These are phyloP conservation scores for Balansia obtecta DNA, from an alignment of 2,329 filamentous ascomycete genomes.

Conservation along the genomic window DNA sequence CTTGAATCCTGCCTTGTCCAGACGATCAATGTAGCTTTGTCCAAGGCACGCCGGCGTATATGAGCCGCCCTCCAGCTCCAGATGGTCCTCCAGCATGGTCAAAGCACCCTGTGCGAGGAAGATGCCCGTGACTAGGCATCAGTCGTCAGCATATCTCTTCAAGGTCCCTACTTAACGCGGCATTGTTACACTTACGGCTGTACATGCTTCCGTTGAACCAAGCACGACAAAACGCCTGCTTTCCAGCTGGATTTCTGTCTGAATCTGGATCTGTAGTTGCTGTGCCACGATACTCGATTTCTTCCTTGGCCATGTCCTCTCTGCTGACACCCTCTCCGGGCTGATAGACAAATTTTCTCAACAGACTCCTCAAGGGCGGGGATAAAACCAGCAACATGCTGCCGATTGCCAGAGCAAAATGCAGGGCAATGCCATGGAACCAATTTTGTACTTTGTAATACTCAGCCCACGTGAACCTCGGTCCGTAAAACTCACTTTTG, in stretches of 20 bases:
- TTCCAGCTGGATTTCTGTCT: slow-evolving; percentile 22
- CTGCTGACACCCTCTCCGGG: slow-evolving; percentile 42
- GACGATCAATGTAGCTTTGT: slow-evolving; percentile 50
- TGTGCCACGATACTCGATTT: slow-evolving; percentile 50
- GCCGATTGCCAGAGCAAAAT: slow-evolving; percentile 34
- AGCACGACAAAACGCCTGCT: slow-evolving; percentile 43
- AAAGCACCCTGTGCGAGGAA: slow-evolving; percentile 52
- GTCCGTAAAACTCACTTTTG: slow-evolving; percentile 40
- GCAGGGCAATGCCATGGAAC: slow-evolving; percentile 35
- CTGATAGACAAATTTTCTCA: slow-evolving; percentile 31
- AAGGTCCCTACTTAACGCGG: background rate
- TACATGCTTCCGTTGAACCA: slow-evolving; percentile 52
- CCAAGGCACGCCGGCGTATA: slow-evolving; percentile 63
- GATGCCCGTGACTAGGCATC: slow-evolving; percentile 46
- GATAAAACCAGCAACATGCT: slow-evolving; percentile 30
- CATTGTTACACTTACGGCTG: slow-evolving; percentile 33
- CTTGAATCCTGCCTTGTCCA: slow-evolving; percentile 49
- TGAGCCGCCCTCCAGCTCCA: slow-evolving; percentile 50
- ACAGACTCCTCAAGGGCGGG: slow-evolving; percentile 32
- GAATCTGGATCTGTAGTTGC: slow-evolving; percentile 54
- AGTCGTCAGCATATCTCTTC: background rate
- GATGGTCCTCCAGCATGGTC: slow-evolving; percentile 50
- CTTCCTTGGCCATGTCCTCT: slow-evolving; percentile 44
- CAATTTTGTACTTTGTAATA: slow-evolving; percentile 38
- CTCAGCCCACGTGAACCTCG: slow-evolving; percentile 47